A percentile compares a stretch with the other conserved stretches of the same genome.
phyloP scores from a whole-genome alignment of 768 basidiomycete species.

The Lactarius sp. region DNA sequence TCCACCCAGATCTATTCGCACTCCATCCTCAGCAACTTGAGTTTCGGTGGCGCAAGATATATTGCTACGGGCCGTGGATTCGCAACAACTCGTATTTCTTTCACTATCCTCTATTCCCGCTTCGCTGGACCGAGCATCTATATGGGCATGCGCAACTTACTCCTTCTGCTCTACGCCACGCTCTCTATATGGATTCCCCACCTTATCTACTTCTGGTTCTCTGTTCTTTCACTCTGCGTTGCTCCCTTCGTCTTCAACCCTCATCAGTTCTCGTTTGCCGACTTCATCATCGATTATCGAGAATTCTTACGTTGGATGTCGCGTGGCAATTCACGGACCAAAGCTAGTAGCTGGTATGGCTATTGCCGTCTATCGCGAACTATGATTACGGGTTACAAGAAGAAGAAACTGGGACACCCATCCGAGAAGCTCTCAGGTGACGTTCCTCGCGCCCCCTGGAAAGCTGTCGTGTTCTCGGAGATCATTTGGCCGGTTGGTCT shows the following conservation, averaged over 20 bases:
- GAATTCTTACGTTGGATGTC: conserved; percentile 99
- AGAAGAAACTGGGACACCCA: conserved; percentile 96
- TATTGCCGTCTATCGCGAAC: conserved; percentile 97
- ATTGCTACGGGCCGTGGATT: conserved; percentile 99
- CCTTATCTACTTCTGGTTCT: conserved; percentile 98
- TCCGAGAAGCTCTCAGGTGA: conserved; percentile 96
- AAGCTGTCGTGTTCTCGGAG: conserved; percentile 76
- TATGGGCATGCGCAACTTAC: conserved; percentile 92
- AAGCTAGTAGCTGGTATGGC: conserved; percentile 98
- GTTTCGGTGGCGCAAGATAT: conserved; percentile 97
- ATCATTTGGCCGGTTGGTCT: conserved; percentile 74
- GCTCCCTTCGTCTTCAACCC: conserved; percentile 99
- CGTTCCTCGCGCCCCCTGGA: conserved; percentile 87
- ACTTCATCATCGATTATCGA: conserved; percentile 98
- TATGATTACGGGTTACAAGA: conserved; percentile 98
- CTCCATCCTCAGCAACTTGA: conserved; percentile 93
- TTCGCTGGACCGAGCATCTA: conserved; percentile 99
- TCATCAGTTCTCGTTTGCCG: conserved; percentile 96
- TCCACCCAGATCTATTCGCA: conserved; percentile 98
- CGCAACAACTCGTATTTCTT: conserved; percentile 92
- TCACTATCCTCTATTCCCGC: conserved; percentile 95
- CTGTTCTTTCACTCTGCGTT: conserved; percentile 89
- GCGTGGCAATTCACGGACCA: conserved; percentile 92
- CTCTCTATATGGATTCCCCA: conserved; percentile 91
- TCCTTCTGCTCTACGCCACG: conserved; percentile 86